Percentiles rank a stretch among this genome's conserved stretches.
These are phyloP conservation scores for Aspergillus viridinutans DNA, from an alignment of 2,329 filamentous ascomycete species.

Conservation along the genomic window DNA sequence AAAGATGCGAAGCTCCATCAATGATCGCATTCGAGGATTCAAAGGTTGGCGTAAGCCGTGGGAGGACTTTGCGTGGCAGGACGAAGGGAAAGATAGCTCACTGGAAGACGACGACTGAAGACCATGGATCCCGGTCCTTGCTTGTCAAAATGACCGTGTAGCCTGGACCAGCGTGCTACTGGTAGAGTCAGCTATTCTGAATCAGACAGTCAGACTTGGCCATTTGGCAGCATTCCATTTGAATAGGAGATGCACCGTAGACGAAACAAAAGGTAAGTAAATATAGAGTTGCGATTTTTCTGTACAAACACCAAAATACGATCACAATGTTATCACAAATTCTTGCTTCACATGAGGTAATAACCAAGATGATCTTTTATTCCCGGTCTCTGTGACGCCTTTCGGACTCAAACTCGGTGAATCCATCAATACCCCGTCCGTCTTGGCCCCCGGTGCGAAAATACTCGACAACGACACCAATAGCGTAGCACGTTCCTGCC, in stretches of 20 bases:
- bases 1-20: not conserved
- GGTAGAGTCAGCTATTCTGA: not conserved
- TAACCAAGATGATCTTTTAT: not conserved
- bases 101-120: not conserved
- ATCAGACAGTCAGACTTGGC: not conserved
- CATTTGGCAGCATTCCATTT: not conserved
- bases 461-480: constrained; percentile 39
- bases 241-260: not conserved
- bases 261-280: not conserved
- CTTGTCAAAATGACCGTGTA: not conserved
- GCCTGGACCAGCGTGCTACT: not conserved
- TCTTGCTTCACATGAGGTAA: not conserved
- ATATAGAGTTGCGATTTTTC: not conserved
- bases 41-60: not conserved
- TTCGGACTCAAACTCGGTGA: constrained; percentile 38
- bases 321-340: not conserved
- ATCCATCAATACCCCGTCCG: constrained; percentile 35
- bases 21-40: not conserved
- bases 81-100: not conserved
- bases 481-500: constrained; percentile 38
- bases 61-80: not conserved
- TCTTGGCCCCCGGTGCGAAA: constrained; percentile 40
- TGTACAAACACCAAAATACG: not conserved
- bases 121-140: no score
- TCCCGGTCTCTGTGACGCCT: constrained; percentile 20